Conservation (phyloP, 495 filamentous ascomycete genomes). For the Durotheca rogersii region DNA sequence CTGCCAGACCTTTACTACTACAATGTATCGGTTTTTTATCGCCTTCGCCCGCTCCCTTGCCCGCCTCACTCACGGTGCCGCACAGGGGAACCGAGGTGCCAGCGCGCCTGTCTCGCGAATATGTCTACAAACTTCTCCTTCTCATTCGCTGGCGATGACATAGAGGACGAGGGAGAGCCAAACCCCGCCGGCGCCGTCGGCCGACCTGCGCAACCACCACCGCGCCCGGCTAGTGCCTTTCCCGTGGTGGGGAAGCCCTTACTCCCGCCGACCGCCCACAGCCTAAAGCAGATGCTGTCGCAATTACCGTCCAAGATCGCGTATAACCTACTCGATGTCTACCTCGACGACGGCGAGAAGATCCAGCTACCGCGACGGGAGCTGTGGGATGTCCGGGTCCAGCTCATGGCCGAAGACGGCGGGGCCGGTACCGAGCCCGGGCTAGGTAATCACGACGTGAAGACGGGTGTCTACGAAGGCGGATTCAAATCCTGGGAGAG, state of each 20-base stretch:
- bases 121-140: constrained; percentile 65
- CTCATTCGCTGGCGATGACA: constrained; percentile 80
- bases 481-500: constrained; percentile 99
- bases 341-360: constrained; percentile 47
- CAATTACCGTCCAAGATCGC: constrained; percentile 76
- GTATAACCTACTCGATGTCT: constrained; percentile 63
- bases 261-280: constrained; percentile 47
- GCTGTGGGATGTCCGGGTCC: constrained; percentile 88
- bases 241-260: constrained; percentile 51
- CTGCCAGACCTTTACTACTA: neutral
- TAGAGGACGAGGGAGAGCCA: constrained; percentile 57
- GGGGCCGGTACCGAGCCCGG: constrained; percentile 48
- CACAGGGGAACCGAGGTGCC: neutral
- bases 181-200: constrained; percentile 39
- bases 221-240: constrained; percentile 46
- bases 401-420: constrained; percentile 79
- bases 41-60: no score
- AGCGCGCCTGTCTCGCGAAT: neutral
- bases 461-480: constrained; percentile 89
- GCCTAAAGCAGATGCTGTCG: constrained; percentile 57
- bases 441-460: constrained; percentile 79
- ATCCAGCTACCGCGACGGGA: constrained; percentile 77
- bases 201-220: constrained; percentile 24
- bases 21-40: neutral
- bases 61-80: no score